Evolutionary conservation across 2,329 filamentous ascomycete genomes (phyloP), one percentile per base, ranked within the genome.

Genomic region (Neofusicoccum cordaticola): DNA sequence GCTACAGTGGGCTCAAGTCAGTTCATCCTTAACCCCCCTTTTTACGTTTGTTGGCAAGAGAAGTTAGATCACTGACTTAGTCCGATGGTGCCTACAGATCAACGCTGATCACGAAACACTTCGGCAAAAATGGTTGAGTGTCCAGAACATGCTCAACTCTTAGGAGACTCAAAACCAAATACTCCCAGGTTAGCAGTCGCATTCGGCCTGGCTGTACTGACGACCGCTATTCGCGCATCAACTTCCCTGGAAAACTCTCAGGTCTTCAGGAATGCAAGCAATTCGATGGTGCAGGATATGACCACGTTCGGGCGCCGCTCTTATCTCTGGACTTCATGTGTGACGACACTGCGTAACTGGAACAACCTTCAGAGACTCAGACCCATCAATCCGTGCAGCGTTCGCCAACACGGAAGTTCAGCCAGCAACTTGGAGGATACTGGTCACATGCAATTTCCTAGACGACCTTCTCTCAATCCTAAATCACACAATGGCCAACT

Each of bases 1-100:
- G 85, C 90, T 99, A 91, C 87, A 88, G 73, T 93, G 93, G 81
- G 95, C 95, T 63, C 92, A 97, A 88, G 94, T 97, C 84, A 82
- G 89, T 82, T 45, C 42, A 35, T 8, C 12, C 44, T 34, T 41
- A 15, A 15, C 5, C 17, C 15, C 8, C 15, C 34, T 9, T n/a
- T 11, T 9, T 1, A n/a, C 31, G 4, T 8, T 35, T 34, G 35
- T 39, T 17, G 58, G 17, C 17, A 17, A 15, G n/a, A 15, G 8
- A 58, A 58, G 22, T 45, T 45, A 45, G 53, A 53, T 48, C 12
- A 63, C 52, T 65, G 45, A 53, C 37, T 1, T 17, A 35, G 19
- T 35, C 5, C 11, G 31, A 37, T 35, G 13, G n/a, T 22, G 22
- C 22, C 22, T 22, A 22, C 71, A 68, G 81, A 77, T 80, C 63